phyloP scores from a whole-genome alignment of 345 rosid species.

The Excoecaria agallocha region DNA sequence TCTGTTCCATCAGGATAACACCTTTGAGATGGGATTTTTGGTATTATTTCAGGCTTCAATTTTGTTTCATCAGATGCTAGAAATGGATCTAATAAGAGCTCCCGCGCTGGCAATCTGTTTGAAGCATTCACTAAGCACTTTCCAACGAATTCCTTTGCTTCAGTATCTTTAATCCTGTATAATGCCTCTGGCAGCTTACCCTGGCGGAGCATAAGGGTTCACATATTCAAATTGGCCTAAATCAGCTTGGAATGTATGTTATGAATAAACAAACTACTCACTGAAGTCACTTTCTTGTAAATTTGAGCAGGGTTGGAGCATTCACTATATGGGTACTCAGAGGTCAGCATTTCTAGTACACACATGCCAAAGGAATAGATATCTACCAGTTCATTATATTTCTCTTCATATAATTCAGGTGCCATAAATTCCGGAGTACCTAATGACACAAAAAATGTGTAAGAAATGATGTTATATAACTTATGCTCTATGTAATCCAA shows the following conservation, averaged over 20 bases:
- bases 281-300: constrained; percentile 38
- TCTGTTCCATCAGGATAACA: constrained; percentile 29
- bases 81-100: constrained; percentile 72
- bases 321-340: constrained; percentile 33
- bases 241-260: neutral
- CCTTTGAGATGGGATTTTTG: constrained; percentile 31
- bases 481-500: neutral
- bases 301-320: constrained; percentile 39
- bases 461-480: neutral
- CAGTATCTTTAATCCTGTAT: constrained; percentile 54
- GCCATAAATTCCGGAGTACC: constrained; percentile 38
- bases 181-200: constrained; percentile 88
- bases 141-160: constrained; percentile 68
- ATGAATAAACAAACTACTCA: constrained; percentile 10
- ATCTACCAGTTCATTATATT: constrained; percentile 32
- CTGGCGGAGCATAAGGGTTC: constrained; percentile 30
- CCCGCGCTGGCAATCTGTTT: constrained; percentile 69
- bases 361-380: constrained; percentile 37
- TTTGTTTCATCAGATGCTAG: constrained; percentile 43
- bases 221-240: neutral
- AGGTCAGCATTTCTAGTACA: constrained; percentile 33
- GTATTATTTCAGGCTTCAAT: constrained; percentile 18
- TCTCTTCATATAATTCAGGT: constrained; percentile 36
- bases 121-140: constrained; percentile 72
- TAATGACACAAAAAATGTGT: neutral